Evolutionary conservation across 192 early-diverging fungal species (phyloP), one percentile per base, ranked within the genome.

Genomic region (Allomyces javanicus): DNA sequence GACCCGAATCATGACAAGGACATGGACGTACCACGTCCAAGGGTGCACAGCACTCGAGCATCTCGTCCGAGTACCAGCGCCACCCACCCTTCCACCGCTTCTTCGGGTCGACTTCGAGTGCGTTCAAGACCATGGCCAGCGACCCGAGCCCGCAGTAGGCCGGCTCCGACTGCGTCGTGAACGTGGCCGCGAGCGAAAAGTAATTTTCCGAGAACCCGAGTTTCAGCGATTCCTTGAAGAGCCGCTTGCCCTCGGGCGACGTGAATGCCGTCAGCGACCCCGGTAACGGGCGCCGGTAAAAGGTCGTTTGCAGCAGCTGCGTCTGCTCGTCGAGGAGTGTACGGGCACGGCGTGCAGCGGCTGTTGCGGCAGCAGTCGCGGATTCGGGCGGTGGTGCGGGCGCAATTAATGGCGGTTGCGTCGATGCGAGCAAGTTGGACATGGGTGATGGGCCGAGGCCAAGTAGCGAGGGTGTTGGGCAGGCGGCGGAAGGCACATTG

Each of bases 21-120:
- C 21, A 43, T 21, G 9, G 23, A 68, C 22, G 23, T 68, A 64
- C 27, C 33, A 68, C 43, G 22, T 61, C 24, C 23, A 23, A 10
- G 6, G 79, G 74, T 0, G 82, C 77, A 68, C 87, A 89, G 58
- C 85, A 85, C 44, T 87, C 74, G n/a, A 89, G 76, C 23, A 87
- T 72, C 69, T 89, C 87, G 70, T 89, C 87, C 66, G 74, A 78
- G 69, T 87, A 91, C 88, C 89, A 93, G 27, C 89, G 74, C 94
- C 94, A 96, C 3, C 88, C 88, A 24, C 94, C 94, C 73, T 94
- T 94, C 94, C 94, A 96, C 19, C 78, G 77, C 50, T 83, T 76
- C 21, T 86, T 78, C 1, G 92, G 92, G 71, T 94, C 91, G 12
- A 96, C 89, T 66, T 89, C 87, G 40, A 96, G 78, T 7, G 94